Base-by-base conservation (phyloP, 129 eudicot genomes). In the Scalesia atractyloides region DNA sequence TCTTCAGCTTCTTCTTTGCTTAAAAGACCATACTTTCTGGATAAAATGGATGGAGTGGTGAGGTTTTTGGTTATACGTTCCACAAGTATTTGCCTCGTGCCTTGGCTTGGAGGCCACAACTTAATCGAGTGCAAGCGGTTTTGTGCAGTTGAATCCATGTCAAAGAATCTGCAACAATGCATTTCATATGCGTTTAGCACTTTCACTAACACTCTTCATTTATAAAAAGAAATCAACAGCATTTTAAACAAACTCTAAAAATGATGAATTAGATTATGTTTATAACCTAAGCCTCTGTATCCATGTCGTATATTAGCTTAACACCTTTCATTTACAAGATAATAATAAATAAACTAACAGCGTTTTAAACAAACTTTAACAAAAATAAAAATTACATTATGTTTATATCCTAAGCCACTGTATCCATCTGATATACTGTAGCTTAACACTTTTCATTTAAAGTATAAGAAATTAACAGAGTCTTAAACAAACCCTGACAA, bases 41-140 rank as follows among this genome's bases (percentile, higher is more conserved):
- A 86, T 77, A 87, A 79, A 58, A 89, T 75, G 39, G 93, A 89
- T 26, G 93, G 93, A 8, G 90, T 84, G 3, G 72, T 75, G 5
- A 89, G 88, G 72, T 86, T 86, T 74, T 81, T 86, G 8, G 77
- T 71, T 76, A 89, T 89, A 14, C 90, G 81, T 36, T 86, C 93
- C 41, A 86, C 83, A 58, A 89, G 90, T 69, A 84, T 73, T 76
- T 72, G 76, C 59, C 96, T 79, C 14, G 90, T 89, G 44, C 81
- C 74, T 66, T 61, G 82, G 58, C 86, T 80, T 9, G 90, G 92
- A 17, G 96, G 93, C 96, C 96, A 89, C 44, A 89, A 49, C 79
- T 89, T 89, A 34, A 89, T 78, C 14, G 90, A 77, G 53, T 71
- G 66, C 43, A 74, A 16, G n/a, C 72, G 68, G 39, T 62, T 58